A percentile compares a stretch with the other conserved stretches of the same genome.
phyloP scores from a whole-genome alignment of 345 rosid species.

The Psidium guajava region DNA sequence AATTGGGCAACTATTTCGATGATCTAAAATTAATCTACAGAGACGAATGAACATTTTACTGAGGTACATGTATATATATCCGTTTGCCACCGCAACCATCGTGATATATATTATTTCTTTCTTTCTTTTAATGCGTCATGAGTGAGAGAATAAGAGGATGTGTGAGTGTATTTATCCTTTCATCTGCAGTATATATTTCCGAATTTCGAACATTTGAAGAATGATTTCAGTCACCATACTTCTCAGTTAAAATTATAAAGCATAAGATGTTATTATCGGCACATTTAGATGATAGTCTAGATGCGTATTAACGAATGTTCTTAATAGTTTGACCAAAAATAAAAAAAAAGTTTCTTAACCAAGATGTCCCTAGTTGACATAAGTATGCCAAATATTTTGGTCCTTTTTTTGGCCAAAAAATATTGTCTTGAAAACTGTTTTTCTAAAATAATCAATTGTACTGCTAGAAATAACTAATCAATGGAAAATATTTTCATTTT shows the following conservation, averaged over 20 bases:
- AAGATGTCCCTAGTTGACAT: not conserved
- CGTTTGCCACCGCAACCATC: no score
- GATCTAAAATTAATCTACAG: no score
- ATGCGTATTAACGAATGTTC: not conserved
- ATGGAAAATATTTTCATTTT: no score
- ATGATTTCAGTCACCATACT: not conserved
- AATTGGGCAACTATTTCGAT: not conserved
- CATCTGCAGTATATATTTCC: not conserved
- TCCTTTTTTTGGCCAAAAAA: no score
- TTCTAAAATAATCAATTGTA: not conserved
- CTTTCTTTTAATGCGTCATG: not conserved
- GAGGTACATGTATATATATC: no score
- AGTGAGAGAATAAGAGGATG: not conserved
- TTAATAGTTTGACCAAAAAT: not conserved
- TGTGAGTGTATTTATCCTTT: not conserved
- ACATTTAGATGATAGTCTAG: not conserved
- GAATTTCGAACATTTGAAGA: not conserved
- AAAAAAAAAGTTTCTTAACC: no score
- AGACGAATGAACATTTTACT: not conserved
- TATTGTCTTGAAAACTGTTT: no score
- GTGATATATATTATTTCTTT: no score
- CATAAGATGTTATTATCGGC: not conserved
- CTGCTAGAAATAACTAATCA: no score
- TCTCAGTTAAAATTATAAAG: not conserved
- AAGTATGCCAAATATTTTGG: not conserved